Base-by-base conservation (phyloP, 306 rosid genomes). In the Dalbergia cultrata region DNA sequence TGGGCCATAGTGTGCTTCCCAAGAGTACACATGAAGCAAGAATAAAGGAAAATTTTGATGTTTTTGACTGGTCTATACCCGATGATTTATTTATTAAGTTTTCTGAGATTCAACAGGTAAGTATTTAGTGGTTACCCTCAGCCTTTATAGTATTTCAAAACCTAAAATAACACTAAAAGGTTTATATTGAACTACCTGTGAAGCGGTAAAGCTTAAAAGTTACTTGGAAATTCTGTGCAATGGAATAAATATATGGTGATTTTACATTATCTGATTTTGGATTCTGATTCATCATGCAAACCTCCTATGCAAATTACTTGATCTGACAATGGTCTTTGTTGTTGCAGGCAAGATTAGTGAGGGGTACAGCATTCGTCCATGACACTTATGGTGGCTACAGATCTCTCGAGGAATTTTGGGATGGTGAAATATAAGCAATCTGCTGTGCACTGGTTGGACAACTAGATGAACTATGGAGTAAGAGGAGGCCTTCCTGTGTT, bases 1-100 rank as follows among this genome's bases (percentile, higher is more conserved):
- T 64, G 89, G 92, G 93, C 54, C 91, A 92, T 26, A 90, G 91
- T 68, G 90, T 92, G 75, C 90, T 92, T 73, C 97, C 96, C 19
- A 93, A 90, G 84, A 90, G 97, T 80, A 86, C 91, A 78, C 58
- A 81, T n/a, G 97, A 89, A 78, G 75, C 83, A 3, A 86, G 96
- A 81, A 90, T 93, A 76, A 89, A 85, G 70, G 88, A 89, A 59
- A 93, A 93, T 59, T 84, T 89, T 39, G 94, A 87, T 76, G 83
- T 93, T 71, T 89, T 88, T 41, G 89, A 78, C 60, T 93, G 96
- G 97, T 82, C 89, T 64, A 89, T 93, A 44, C 96, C 94, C 0
- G 89, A 84, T 5, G 92, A 90, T 79, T 63, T 90, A 57, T 22
- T 89, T 2, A 63, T 88, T 45, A 87, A 88, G 76, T 89, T 93